Base-by-base conservation (phyloP, 2,329 filamentous ascomycete genomes). In the Penicillium sp. region DNA sequence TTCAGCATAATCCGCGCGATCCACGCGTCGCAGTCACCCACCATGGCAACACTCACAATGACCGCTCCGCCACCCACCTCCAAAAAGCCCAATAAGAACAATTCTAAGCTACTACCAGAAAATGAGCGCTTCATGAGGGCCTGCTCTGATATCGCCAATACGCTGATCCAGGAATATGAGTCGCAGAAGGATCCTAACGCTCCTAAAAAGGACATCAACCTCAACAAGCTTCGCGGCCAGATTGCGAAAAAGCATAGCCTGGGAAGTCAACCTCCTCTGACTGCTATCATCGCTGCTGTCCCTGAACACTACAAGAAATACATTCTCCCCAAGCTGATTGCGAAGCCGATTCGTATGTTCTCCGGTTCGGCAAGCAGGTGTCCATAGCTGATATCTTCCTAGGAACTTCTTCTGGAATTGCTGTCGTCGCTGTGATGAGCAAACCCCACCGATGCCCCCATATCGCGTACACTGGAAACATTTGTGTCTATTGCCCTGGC, bases 291-390 rank as follows among this genome's bases (percentile, higher is more conserved):
- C 74, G 92, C 95, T 58, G 95, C 95, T 9, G 94, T 99, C 41
- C 96, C 96, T n/a, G 95, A 99, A 76, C 93, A 98, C 77, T 97
- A 98, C 82, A 99, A 98, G 84, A 99, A 98, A 82, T 98, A 98
- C 73, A 97, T 99, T 64, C 81, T 98, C 65, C 95, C 93, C 21
- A 97, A 97, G 80, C 83, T 99, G 65, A 93, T 99, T 70, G 95
- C 96, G 29, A 99, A 99, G 79, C 95, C 95, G 1, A 98, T 99
- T 63, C 86, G 91, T 90, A 84, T 71, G 85, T 81, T 15, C 23
- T 50, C 23, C 35, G 5, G 17, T 19, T 17, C 21, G 17, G 11
- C 11, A 44, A 26, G 44, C 8, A 21, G 35, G 11, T 54, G 35
- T 8, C 17, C 49, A 30, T 50, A 59, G 29, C 50, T 72, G 65